phyloP scores from a whole-genome alignment of 2,329 filamentous ascomycete genomes.

The Septoria linicola region DNA sequence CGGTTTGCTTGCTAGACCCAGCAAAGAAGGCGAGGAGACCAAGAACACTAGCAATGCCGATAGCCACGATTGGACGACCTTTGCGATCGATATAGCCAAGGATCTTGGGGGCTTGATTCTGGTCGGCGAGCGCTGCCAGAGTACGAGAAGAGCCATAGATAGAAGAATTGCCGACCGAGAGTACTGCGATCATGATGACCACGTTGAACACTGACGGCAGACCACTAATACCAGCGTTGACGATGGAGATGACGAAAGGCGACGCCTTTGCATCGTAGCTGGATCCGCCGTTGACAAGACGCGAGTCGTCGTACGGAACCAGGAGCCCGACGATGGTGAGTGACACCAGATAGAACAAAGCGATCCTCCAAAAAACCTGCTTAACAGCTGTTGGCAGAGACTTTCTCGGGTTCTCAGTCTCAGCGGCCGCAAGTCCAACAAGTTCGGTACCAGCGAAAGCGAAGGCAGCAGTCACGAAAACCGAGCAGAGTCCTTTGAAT shows the following conservation, averaged over 20 bases:
- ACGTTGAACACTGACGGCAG: slow-evolving; percentile 67
- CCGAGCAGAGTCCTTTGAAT: slow-evolving; percentile 64
- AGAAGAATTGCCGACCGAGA: slow-evolving; percentile 60
- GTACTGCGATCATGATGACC: slow-evolving; percentile 61
- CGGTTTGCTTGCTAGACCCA: slow-evolving; percentile 58
- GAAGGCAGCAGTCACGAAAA: slow-evolving; percentile 64
- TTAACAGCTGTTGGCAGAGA: slow-evolving; percentile 40
- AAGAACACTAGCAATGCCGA: slow-evolving; percentile 63
- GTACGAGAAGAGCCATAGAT: slow-evolving; percentile 70
- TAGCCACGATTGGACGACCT: slow-evolving; percentile 76
- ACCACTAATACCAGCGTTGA: slow-evolving; percentile 59
- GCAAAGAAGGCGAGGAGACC: slow-evolving; percentile 78
- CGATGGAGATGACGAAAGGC: slow-evolving; percentile 66
- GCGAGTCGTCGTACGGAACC: slow-evolving; percentile 34
- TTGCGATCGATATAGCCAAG: slow-evolving; percentile 67
- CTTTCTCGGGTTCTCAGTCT: slow-evolving; percentile 53
- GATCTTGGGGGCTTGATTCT: slow-evolving; percentile 58
- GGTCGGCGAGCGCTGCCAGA: slow-evolving; percentile 76
- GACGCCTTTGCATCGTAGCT: slow-evolving; percentile 47
- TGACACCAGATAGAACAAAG: slow-evolving; percentile 39
- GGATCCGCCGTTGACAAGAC: slow-evolving; percentile 39
- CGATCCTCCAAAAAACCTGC: slow-evolving; percentile 40
- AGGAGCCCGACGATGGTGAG: slow-evolving; percentile 38
- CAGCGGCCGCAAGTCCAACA: slow-evolving; percentile 57
- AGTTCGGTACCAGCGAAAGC: slow-evolving; percentile 65